Evolutionary conservation across 805 yeast genomes (phyloP).

Genomic region (Kuraishia cidri): DNA sequence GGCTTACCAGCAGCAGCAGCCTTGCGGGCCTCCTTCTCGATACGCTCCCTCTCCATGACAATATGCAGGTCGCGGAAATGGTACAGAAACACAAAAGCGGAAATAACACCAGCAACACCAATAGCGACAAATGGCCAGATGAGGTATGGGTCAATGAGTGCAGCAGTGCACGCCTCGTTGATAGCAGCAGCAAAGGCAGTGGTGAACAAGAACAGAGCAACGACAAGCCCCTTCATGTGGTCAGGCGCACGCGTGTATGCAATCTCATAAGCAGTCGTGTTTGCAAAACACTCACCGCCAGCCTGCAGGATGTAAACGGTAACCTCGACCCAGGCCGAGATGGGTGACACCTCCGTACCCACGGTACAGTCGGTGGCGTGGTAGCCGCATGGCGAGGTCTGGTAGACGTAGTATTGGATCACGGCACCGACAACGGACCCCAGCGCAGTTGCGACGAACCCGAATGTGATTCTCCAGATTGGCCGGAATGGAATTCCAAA

Average conservation of each 20-base stretch:
- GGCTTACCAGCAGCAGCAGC: background rate
- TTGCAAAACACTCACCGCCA: constrained; percentile 43
- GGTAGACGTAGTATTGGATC: constrained; percentile 36
- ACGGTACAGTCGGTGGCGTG: constrained; percentile 6
- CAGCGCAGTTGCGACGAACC: constrained; percentile 35
- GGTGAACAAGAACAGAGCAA: constrained; percentile 29
- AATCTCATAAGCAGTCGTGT: constrained; percentile 41
- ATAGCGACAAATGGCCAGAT: constrained; percentile 33
- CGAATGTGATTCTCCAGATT: constrained; percentile 33
- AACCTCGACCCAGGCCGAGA: constrained; percentile 22
- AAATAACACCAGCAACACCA: constrained; percentile 24
- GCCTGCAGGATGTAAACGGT: constrained; percentile 36
- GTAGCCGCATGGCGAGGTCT: constrained; percentile 34
- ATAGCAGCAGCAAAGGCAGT: constrained; percentile 40
- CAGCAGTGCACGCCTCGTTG: constrained; percentile 29
- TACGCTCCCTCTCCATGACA: constrained; percentile 1
- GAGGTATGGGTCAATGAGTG: constrained; percentile 29
- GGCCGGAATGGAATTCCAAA: constrained; percentile 31
- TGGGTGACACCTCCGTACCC: constrained; percentile 14
- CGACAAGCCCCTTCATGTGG: constrained; percentile 39
- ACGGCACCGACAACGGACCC: constrained; percentile 43
- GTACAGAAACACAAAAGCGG: constrained; percentile 18
- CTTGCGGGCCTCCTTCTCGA: constrained; percentile 1
- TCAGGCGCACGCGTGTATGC: constrained; percentile 46
- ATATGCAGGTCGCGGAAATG: constrained; percentile 5